Evolutionary conservation across 768 basidiomycete genomes (phyloP).

Genomic region (Rhizopogon rudus): DNA sequence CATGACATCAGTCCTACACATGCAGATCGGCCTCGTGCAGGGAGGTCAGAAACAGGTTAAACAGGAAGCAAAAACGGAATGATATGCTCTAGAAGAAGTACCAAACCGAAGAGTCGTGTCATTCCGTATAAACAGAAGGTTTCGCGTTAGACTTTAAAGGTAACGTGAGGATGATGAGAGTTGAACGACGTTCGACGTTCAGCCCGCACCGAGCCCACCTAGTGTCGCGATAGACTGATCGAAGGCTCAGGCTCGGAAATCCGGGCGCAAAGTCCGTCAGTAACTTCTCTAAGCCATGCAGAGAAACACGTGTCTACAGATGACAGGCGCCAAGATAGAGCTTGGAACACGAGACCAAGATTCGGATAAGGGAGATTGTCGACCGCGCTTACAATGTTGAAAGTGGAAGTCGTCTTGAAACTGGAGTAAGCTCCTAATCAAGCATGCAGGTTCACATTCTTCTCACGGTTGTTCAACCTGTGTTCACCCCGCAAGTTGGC

Average conservation of each 20-base stretch:
- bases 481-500: too few relatives aligned
- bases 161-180: background rate
- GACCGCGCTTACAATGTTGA: too few relatives aligned
- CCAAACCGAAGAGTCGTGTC: background rate
- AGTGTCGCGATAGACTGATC: background rate
- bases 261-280: background rate
- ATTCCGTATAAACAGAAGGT: background rate
- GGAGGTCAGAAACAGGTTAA: background rate
- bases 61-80: background rate
- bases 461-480: background rate
- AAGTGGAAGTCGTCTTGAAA: too few relatives aligned
- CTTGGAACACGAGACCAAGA: too few relatives aligned
- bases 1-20: background rate
- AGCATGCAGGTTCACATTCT: too few relatives aligned
- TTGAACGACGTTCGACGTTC: background rate
- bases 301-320: too few relatives aligned
- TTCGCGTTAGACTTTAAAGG: background rate
- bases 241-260: background rate
- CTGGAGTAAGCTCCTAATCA: too few relatives aligned
- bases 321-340: too few relatives aligned
- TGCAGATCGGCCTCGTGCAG: background rate
- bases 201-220: background rate
- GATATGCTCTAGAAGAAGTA: background rate
- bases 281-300: background rate
- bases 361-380: too few relatives aligned